Conservation (phyloP, 805 yeast genomes). For the Blastobotrys muscicola region DNA sequence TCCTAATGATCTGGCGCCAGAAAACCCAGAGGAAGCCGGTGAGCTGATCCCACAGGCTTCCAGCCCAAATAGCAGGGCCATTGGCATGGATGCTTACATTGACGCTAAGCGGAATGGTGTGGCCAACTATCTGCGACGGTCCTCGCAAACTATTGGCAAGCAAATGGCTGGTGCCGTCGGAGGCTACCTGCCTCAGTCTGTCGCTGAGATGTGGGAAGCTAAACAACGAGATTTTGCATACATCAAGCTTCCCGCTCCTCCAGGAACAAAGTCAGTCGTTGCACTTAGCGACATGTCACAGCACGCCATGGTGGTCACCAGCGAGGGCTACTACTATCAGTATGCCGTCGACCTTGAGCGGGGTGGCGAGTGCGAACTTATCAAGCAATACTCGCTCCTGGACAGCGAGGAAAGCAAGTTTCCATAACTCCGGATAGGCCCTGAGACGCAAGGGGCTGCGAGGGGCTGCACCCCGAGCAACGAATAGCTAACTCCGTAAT, state of each 20-base stretch:
- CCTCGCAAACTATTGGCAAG: conserved; percentile 28
- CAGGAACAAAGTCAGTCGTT: conserved; percentile 24
- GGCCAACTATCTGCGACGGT: conserved; percentile 27
- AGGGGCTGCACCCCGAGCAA: too few relatives aligned
- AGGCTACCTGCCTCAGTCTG: conserved; percentile 70
- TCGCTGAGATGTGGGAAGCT: conserved; percentile 79
- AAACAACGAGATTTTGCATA: conserved; percentile 80
- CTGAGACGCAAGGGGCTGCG: too few relatives aligned
- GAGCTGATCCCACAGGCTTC: conserved; percentile 2
- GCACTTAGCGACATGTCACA: conserved; percentile 27
- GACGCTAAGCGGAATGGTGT: conserved; percentile 11
- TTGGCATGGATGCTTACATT: conserved; percentile 9
- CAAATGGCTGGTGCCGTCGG: conserved; percentile 71
- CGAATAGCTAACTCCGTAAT: too few relatives aligned
- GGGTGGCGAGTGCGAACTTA: conserved; percentile 86
- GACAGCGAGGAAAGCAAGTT: conserved; percentile 11
- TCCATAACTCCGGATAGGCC: too few relatives aligned
- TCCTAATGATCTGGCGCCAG: neutral
- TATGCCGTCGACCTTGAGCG: conserved; percentile 76
- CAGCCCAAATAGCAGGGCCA: neutral
- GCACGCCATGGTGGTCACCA: conserved; percentile 62
- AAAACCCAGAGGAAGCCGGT: neutral
- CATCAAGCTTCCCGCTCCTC: conserved; percentile 50
- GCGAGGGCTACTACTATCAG: conserved; percentile 71
- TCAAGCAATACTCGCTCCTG: conserved; percentile 55